phyloP scores from a whole-genome alignment of 2,329 filamentous ascomycete genomes.

The Orbilia quercus region DNA sequence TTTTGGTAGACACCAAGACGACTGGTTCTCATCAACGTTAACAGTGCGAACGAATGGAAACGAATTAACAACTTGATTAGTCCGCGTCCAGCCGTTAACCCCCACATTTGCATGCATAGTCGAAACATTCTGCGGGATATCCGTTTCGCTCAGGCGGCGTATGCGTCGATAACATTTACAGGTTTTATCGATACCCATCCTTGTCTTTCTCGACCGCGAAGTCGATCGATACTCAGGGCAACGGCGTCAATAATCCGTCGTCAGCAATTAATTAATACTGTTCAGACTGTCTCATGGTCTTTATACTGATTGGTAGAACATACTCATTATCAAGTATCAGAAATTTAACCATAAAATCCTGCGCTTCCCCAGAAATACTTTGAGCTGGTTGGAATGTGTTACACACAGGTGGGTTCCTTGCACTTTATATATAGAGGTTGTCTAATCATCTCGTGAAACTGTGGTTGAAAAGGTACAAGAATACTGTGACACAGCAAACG shows the following conservation, averaged over 20 bases:
- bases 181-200: slow-evolving; percentile 19
- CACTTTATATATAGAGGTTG: no score
- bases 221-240: neutral
- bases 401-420: no score
- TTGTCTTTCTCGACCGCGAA: neutral
- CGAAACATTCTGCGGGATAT: slow-evolving; percentile 16
- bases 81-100: neutral
- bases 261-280: neutral
- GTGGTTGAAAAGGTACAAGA: no score
- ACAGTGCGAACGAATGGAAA: no score
- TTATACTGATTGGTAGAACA: neutral
- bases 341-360: no score
- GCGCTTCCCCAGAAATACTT: no score
- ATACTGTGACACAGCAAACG: no score
- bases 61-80: neutral
- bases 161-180: neutral
- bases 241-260: neutral
- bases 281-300: neutral
- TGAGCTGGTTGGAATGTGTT: no score
- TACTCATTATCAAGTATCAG: no score
- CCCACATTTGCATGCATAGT: slow-evolving; percentile 1
- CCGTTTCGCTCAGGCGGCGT: neutral
- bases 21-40: neutral
- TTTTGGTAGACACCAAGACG: slow-evolving; percentile 1
- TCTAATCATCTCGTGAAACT: no score